Base-by-base conservation (phyloP, 257 asterid species). In the Solanum raphanifolium region DNA sequence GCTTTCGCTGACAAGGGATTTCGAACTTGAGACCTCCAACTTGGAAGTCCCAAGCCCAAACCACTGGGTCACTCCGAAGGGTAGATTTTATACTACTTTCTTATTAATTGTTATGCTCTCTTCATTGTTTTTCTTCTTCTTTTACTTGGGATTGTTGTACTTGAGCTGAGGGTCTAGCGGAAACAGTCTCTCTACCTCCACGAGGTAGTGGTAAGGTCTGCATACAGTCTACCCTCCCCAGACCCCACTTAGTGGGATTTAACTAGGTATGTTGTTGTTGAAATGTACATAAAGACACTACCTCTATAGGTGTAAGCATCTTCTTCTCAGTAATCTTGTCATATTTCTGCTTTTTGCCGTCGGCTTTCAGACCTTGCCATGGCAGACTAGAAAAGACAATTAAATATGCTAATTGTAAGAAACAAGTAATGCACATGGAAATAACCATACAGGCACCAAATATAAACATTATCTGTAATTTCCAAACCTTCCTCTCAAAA, bases 341-440 rank as follows among this genome's bases (percentile, higher is more conserved):
- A 86, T 95, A 95, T 86, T 94, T 97, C 93, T 97, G 98, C 92
- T 97, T 97, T 90, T 95, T 97, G 32, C 98, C 90, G 84, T 97
- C 99, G 87, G 98, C 98, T 92, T 94, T 97, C 89, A 95, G 88
- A 65, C 98, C 99, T 85, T 95, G 98, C 99, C 99, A 97, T 43
- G 98, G 99, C 89, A 97, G 98, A 90, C 99, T 95, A 87, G 74
- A 6, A 79, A 52, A 38, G 85, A 52, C 73, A 87, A 68, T 65
- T 27, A 90, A 46, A 81, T 34, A 89, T 27, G 15, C 60, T 84
- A 82, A 48, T 29, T 82, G 86, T 82, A 82, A 82, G 86, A 18
- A 81, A 48, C 41, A 18, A 79, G 66, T 46, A 48, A 46, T 81
- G 31, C 85, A 81, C 68, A 29, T 46, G 39, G 69, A 82, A 48